phyloP scores from a whole-genome alignment of 1,284 basidiomycete genomes.

The Ganoderma sinense region DNA sequence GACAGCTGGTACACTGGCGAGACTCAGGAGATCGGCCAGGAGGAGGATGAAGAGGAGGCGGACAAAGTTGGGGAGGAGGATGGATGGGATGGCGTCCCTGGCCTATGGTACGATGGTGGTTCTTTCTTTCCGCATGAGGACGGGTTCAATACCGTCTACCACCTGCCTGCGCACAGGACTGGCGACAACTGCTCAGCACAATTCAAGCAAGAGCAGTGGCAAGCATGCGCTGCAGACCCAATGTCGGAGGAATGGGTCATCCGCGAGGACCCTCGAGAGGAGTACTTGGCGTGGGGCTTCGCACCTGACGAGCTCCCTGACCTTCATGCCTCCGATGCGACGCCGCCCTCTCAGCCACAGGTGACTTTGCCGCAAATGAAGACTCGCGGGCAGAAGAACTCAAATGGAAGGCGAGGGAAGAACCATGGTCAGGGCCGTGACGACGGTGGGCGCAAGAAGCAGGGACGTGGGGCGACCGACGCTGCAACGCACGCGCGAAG shows the following conservation, averaged over 20 bases:
- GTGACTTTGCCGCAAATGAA: neutral
- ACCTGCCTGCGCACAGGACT: neutral
- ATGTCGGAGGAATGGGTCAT: neutral
- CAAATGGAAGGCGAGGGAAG: neutral
- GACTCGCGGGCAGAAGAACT: neutral
- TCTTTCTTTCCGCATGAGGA: slow-evolving; percentile 20
- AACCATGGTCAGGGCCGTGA: neutral
- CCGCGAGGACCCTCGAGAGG: neutral
- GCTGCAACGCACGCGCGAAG: neutral
- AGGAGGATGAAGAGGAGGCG: slow-evolving; percentile 9
- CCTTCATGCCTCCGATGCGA: neutral
- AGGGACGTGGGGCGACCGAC: neutral
- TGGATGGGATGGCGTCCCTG: slow-evolving; percentile 14
- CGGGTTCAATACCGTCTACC: neutral
- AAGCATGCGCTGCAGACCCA: neutral
- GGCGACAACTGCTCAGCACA: neutral
- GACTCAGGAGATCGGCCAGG: slow-evolving; percentile 10
- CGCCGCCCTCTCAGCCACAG: neutral
- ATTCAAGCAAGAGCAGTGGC: neutral
- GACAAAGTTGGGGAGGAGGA: slow-evolving; percentile 16
- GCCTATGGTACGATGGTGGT: slow-evolving; percentile 19
- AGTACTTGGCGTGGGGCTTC: slow-evolving; percentile 1
- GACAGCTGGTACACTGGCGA: slow-evolving; percentile 28
- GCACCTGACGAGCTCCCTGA: neutral
- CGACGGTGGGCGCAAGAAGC: neutral